Evolutionary conservation across 192 early-diverging fungal species (phyloP).

Genomic region (Backusella mclennaniae): DNA sequence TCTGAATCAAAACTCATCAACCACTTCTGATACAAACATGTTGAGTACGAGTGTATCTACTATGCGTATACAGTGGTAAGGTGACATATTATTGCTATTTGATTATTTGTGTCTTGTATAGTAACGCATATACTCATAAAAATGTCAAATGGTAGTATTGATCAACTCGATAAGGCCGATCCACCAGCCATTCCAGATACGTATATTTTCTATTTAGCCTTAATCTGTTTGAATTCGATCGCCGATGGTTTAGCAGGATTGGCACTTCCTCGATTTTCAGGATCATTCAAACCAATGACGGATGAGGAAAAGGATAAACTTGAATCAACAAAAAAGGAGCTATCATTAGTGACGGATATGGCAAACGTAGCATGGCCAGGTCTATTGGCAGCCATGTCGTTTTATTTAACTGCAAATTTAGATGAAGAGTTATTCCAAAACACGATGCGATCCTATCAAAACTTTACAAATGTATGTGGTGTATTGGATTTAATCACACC

Average conservation of each 20-base stretch:
- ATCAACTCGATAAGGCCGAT: slow-evolving; percentile 92
- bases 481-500: slow-evolving; percentile 74
- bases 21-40: slow-evolving; percentile 27
- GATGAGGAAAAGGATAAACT: slow-evolving; percentile 3
- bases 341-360: slow-evolving; percentile 69
- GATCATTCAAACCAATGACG: slow-evolving; percentile 10
- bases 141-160: slow-evolving; percentile 51
- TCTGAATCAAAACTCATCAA: slow-evolving; percentile 3
- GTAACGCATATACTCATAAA: background rate
- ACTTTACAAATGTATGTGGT: slow-evolving; percentile 78
- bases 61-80: slow-evolving; percentile 73
- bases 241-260: slow-evolving; percentile 71
- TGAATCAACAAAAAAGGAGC: slow-evolving; percentile 14
- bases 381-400: slow-evolving; percentile 73
- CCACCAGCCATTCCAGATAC: slow-evolving; percentile 87
- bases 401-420: slow-evolving; percentile 70
- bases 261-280: slow-evolving; percentile 60
- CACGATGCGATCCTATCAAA: slow-evolving; percentile 67
- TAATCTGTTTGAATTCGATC: slow-evolving; percentile 66
- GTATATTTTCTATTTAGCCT: slow-evolving; percentile 79
- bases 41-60: slow-evolving; percentile 50
- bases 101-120: background rate
- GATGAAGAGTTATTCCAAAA: slow-evolving; percentile 84
- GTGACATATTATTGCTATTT: background rate
- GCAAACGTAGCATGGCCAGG: slow-evolving; percentile 79